Conservation (phyloP, 352 stramenopile species). For the Globisporangium echinulatum region DNA sequence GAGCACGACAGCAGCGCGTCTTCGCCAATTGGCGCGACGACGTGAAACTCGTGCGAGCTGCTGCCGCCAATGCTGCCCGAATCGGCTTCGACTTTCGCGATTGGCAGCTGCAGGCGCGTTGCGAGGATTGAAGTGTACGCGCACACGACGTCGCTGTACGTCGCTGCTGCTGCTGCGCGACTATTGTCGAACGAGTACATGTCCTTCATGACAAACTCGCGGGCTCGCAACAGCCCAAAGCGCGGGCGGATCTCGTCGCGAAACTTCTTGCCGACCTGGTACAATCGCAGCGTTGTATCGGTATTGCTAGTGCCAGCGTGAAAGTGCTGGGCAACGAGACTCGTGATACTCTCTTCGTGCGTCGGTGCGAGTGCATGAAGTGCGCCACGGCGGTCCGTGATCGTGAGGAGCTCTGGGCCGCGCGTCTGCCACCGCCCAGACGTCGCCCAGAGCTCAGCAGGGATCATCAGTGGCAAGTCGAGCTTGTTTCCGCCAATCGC, state of each 20-base stretch:
- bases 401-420: slow-evolving; percentile 76
- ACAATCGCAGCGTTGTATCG: slow-evolving; percentile 59
- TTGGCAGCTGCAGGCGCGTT: slow-evolving; percentile 51
- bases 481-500: slow-evolving; percentile 80
- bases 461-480: slow-evolving; percentile 70
- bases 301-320: slow-evolving; percentile 14
- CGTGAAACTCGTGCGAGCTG: slow-evolving; percentile 87
- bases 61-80: slow-evolving; percentile 86
- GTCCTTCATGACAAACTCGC: slow-evolving; percentile 91
- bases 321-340: slow-evolving; percentile 65
- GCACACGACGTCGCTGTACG: slow-evolving; percentile 70
- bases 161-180: slow-evolving; percentile 48
- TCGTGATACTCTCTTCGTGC: slow-evolving; percentile 83
- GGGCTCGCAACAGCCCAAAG: slow-evolving; percentile 73
- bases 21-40: slow-evolving; percentile 77
- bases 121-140: slow-evolving; percentile 78
- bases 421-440: slow-evolving; percentile 80
- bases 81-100: slow-evolving; percentile 81
- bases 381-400: slow-evolving; percentile 69
- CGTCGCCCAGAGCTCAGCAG: slow-evolving; percentile 72
- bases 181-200: slow-evolving; percentile 86
- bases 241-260: slow-evolving; percentile 84
- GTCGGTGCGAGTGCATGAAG: slow-evolving; percentile 69
- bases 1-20: slow-evolving; percentile 75
- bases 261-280: slow-evolving; percentile 87